phyloP scores from a whole-genome alignment of 768 basidiomycete genomes.

The Hydnum rufescens region DNA sequence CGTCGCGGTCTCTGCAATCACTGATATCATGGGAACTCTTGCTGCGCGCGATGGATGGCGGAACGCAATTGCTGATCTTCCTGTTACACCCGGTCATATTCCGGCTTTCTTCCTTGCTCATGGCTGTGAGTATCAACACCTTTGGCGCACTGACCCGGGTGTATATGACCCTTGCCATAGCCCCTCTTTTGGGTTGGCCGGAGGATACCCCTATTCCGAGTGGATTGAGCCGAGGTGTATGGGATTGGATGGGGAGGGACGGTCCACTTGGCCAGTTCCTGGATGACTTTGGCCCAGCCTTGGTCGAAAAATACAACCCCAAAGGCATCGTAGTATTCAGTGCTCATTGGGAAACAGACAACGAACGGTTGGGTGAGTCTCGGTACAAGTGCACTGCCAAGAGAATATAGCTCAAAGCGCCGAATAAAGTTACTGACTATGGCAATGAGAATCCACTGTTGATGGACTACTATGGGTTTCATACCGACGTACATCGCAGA shows the following conservation, averaged over 20 bases:
- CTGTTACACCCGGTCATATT: constrained; percentile 17
- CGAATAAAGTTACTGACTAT: constrained; percentile 45
- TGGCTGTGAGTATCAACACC: constrained; percentile 23
- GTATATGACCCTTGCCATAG: background rate
- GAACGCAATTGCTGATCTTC: background rate
- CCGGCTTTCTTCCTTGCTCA: constrained; percentile 64
- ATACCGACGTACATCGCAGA: constrained; percentile 14
- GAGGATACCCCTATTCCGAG: constrained; percentile 8
- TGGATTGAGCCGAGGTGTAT: constrained; percentile 5
- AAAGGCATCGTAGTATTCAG: constrained; percentile 67
- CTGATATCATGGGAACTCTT: too few relatives aligned
- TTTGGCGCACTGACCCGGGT: background rate
- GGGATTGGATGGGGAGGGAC: constrained; percentile 23
- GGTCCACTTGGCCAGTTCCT: constrained; percentile 41
- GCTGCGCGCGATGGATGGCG: background rate
- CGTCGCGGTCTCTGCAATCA: too few relatives aligned
- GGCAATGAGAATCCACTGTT: constrained; percentile 55
- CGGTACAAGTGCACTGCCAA: background rate
- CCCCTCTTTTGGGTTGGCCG: constrained; percentile 28
- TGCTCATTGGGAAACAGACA: constrained; percentile 59
- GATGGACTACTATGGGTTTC: constrained; percentile 59
- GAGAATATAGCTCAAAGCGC: background rate
- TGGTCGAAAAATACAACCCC: constrained; percentile 52
- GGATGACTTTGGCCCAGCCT: constrained; percentile 39
- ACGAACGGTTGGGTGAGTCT: constrained; percentile 33